Evolutionary conservation across 306 rosid species (phyloP), one percentile per base, ranked within the genome.

Genomic region (Quercus aquifolioides): DNA sequence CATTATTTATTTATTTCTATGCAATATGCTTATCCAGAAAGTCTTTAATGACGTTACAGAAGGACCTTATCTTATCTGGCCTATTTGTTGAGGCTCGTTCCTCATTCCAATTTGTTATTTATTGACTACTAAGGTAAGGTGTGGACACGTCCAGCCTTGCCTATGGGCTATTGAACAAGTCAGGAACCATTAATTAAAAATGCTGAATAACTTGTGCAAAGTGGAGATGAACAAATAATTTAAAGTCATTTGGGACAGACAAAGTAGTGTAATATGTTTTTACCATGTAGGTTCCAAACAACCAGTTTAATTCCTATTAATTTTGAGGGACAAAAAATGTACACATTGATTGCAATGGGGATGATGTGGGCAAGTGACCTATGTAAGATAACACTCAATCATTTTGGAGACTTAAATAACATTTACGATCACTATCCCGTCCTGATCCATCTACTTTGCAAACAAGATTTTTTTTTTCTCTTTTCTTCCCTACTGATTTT

Each of bases 71-170:
- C 64, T 76, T 64, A 1, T 46, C 67, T 21, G 20, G 25, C 23
- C 17, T 31, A 19, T 58, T 13, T 60, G 68, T 60, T 26, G 15
- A 68, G 7, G 73, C 28, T 19, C 6, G 26, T 38, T 6, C 54
- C 73, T n/a, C 18, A 17, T 62, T 26, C n/a, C 19, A 1, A 15
- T 33, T 23, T 4, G 49, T 14, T 31, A 20, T 69, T 26, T 49
- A n/a, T 71, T 64, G 59, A 38, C 77, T 76, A 12, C 58, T 75
- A 75, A 77, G 77, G 62, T 76, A 78, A 74, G 75, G 51, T 73
- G 28, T 69, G 63, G 62, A 54, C 35, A 72, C 63, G 69, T 68
- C 72, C 77, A 43, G 76, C 71, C 78, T 80, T 74, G 43, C 33
- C 71, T 58, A 58, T 31, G 46, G 69, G 52, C 68, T 67, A 57